A percentile compares a stretch with the other conserved stretches of the same genome.
phyloP scores from a whole-genome alignment of 2,329 filamentous ascomycete species.

The Penicillium sp. region DNA sequence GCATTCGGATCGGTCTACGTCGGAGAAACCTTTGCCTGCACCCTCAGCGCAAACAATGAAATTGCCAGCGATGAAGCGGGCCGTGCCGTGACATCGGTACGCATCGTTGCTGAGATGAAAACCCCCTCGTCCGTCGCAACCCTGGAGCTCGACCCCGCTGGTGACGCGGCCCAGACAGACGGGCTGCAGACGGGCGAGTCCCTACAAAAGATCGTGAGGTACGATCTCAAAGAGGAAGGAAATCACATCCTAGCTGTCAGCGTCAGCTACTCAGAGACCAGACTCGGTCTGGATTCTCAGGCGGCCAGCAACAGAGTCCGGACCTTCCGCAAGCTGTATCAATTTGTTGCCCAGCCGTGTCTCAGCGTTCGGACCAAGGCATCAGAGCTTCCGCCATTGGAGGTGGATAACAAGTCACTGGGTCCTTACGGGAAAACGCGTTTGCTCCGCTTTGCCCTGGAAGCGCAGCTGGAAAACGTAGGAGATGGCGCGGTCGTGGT shows the following conservation, averaged over 20 bases:
- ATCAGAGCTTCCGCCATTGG: conserved; percentile 53
- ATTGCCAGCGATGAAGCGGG: conserved; percentile 40
- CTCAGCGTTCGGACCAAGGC: conserved; percentile 88
- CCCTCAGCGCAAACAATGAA: conserved; percentile 93
- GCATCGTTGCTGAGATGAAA: conserved; percentile 90
- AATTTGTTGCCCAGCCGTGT: conserved; percentile 88
- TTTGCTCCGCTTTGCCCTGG: conserved; percentile 63
- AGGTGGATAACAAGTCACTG: conserved; percentile 43
- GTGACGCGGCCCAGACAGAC: conserved; percentile 45
- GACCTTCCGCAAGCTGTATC: conserved; percentile 91
- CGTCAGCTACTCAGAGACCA: conserved; percentile 86
- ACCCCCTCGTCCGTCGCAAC: conserved; percentile 70
- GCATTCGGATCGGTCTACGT: conserved; percentile 94
- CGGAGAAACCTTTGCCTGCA: conserved; percentile 90
- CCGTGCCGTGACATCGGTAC: conserved; percentile 64
- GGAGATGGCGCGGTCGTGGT: conserved; percentile 77
- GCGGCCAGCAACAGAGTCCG: conserved; percentile 60
- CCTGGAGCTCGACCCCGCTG: conserved; percentile 50
- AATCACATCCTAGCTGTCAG: conserved; percentile 91
- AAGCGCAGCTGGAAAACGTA: conserved; percentile 94
- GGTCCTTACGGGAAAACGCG: conserved; percentile 43
- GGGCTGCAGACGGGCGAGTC: conserved; percentile 52
- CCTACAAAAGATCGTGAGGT: conserved; percentile 73
- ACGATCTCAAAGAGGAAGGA: conserved; percentile 89
- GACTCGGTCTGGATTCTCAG: conserved; percentile 43